Base-by-base conservation (phyloP, 441 rosid species). In the Populus tomentosa region DNA sequence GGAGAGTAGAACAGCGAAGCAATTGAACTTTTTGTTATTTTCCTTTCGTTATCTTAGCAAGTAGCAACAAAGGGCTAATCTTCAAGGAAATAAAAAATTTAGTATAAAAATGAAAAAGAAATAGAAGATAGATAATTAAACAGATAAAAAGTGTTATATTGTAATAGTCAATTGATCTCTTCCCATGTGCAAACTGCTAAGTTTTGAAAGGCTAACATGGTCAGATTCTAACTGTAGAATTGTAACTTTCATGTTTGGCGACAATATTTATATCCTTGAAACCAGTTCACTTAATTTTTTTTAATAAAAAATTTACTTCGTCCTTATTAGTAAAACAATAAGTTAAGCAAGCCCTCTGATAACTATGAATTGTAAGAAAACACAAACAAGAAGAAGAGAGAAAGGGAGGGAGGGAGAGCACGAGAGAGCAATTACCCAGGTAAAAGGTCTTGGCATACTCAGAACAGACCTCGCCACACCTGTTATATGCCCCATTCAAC, bases 391-490 rank as follows among this genome's bases (percentile, higher is more conserved):
- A 30, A 63, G 59, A 70, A 5, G 16, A 33, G 21, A 42, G 67
- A 23, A 24, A 33, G 40, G 4, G 9, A 53, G 71, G 65, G 42
- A 61, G 18, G n/a, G 56, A 50, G 20, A 50, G 56, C 20, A 14
- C 18, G 20, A 50, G 20, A 53, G 67, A 50, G 78, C 20, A 50
- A 50, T 1, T 50, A 88, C 89, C 91, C 81, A 88, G 80, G 81
- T 88, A 85, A 75, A 86, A 88, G 26, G 91, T 88, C 82, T 85
- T 88, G 76, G 91, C 91, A 78, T 88, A 85, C 78, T 86, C 91
- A 32, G 85, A 88, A 75, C 89, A 88, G 67, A 88, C 87, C 73
- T 88, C 89, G 42, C 91, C 86, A 75, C 91, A 88, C 64, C 91
- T 75, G 28, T 83, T 84, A 61, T 86, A 88, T 35, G 91, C 85